Base-by-base conservation (phyloP, 495 filamentous ascomycete species). In the Neurospora cerealis region DNA sequence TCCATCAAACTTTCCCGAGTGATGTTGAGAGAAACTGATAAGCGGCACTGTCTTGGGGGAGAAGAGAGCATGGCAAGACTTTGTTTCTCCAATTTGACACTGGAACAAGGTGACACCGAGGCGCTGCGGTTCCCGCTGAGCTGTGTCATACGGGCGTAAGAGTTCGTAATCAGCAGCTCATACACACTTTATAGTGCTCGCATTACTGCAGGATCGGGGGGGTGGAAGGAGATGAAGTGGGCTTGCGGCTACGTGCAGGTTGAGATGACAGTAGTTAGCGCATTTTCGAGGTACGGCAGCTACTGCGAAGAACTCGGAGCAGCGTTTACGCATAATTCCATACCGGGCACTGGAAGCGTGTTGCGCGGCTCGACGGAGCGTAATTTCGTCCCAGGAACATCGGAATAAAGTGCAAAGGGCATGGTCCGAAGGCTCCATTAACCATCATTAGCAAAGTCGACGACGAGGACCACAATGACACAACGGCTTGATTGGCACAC, bases 171-270 rank as follows among this genome's bases (percentile, higher is more conserved):
- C 28, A 36, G 39, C 73, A 70, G 70, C 71, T 32, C 39, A 42
- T 24, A 41, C 36, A 54, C 42, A 38, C 54, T 71, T 74, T 74
- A 73, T 71, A 73, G 66, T 78, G 69, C 60, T 72, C 77, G 78
- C 77, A 72, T 70, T 71, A 76, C 78, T 81, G 80, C 80, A 81
- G 79, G 80, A 82, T 82, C 81, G 80, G 79, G 73, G 41, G 66
- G 62, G 28, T 37, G 70, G 70, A 71, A 73, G 70, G 76, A 79
- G 79, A 77, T 78, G 73, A 76, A 78, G 79, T 76, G 77, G 73
- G 76, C 40, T 71, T 38, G 32, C 80, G 80, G 80, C 41, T 77
- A 40, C 44, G 41, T 76, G 77, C 79, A 80, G 76, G 69, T 42
- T 28, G 32, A n/a, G 69, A 72, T 42, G 38, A 39, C 28, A 70